Percentiles rank a stretch among this genome's conserved stretches.
These are phyloP conservation scores for Fusarium sp. DNA, from an alignment of 2,329 filamentous ascomycete genomes.

Conservation along the genomic window DNA sequence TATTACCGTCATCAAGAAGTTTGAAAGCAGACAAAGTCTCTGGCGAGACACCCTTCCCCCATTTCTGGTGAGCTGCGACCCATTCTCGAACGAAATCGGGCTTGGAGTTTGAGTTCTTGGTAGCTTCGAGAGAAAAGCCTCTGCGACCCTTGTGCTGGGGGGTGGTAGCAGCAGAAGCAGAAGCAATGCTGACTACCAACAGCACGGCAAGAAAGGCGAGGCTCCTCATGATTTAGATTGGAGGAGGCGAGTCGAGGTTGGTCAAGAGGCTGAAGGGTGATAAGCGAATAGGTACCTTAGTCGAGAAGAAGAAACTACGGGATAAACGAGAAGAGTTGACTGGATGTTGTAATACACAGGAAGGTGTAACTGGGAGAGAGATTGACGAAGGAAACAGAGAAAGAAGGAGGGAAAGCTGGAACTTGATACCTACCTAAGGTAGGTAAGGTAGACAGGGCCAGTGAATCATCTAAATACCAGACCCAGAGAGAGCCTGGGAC, in stretches of 20 bases:
- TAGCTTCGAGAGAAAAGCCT: conserved; percentile 47
- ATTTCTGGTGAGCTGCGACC: conserved; percentile 49
- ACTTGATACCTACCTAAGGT: neutral
- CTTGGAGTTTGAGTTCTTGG: conserved; percentile 33
- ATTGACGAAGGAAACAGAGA: neutral
- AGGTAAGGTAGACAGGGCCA: neutral
- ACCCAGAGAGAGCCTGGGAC: no score
- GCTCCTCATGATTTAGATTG: conserved; percentile 23
- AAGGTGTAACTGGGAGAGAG: neutral
- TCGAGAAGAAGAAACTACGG: neutral
- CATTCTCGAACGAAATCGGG: conserved; percentile 49
- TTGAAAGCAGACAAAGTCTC: conserved; percentile 40
- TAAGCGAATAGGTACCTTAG: neutral
- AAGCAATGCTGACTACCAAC: conserved; percentile 14
- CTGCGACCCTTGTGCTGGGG: conserved; percentile 13
- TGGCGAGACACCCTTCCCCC: conserved; percentile 44
- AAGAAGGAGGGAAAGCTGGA: neutral
- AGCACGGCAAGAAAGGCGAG: conserved; percentile 29
- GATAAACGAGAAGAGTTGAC: neutral
- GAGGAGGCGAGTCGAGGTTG: neutral
- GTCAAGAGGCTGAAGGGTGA: neutral
- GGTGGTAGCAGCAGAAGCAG: conserved; percentile 8
- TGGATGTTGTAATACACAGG: neutral
- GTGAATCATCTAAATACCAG: conserved; percentile 12
- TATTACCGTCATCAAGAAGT: conserved; percentile 46